Evolutionary conservation across 306 rosid genomes (phyloP).

Genomic region (Lathyrus aphaca): DNA sequence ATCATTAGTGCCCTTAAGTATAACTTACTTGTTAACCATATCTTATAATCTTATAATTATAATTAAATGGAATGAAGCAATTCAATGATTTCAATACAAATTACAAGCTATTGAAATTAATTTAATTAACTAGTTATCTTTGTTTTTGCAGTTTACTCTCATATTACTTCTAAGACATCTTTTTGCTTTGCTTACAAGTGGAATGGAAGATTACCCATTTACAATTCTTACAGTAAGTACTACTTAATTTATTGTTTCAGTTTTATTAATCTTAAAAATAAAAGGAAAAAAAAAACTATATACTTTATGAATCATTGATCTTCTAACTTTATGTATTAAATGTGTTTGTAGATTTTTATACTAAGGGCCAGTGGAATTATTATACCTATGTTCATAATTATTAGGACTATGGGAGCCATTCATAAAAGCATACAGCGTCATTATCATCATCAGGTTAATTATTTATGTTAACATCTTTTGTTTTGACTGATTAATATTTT

Average conservation of each 20-base stretch:
- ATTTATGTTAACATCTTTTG: background rate
- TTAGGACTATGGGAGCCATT: slow-evolving; percentile 59
- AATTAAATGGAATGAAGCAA: background rate
- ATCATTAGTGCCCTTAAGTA: no score
- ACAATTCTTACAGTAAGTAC: slow-evolving; percentile 75
- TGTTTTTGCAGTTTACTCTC: slow-evolving; percentile 67
- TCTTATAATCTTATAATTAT: no score
- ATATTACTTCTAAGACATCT: slow-evolving; percentile 81
- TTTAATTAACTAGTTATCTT: background rate
- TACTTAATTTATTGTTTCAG: background rate
- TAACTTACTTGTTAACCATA: no score
- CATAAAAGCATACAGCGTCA: slow-evolving; percentile 56
- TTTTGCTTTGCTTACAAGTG: slow-evolving; percentile 58
- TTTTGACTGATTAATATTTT: background rate
- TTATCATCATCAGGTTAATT: slow-evolving; percentile 47
- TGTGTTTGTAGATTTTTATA: slow-evolving; percentile 47
- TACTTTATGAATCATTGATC: background rate
- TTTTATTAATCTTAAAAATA: background rate
- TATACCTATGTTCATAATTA: slow-evolving; percentile 74
- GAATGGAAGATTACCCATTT: slow-evolving; percentile 77
- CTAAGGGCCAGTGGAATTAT: slow-evolving; percentile 78
- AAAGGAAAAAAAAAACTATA: background rate
- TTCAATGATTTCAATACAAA: no score
- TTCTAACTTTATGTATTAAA: slow-evolving; percentile 12
- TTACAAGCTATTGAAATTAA: slow-evolving; percentile 2